phyloP scores from a whole-genome alignment of 192 early-diverging fungal genomes.

The Linnemannia elongata region DNA sequence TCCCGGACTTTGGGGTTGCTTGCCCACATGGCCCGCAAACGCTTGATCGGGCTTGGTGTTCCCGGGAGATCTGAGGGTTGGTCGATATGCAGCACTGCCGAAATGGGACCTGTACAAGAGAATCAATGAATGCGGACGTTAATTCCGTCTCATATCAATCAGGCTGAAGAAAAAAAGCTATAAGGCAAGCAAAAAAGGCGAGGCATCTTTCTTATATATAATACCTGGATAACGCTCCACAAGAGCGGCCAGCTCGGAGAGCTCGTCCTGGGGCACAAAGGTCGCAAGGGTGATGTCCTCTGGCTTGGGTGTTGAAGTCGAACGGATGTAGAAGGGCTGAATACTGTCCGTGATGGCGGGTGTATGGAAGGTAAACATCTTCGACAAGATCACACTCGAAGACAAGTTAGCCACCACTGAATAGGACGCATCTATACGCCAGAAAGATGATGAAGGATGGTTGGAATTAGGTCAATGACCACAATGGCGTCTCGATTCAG shows the following conservation, averaged over 20 bases:
- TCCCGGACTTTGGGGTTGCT: constrained; percentile 39
- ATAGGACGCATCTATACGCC: constrained; percentile 30
- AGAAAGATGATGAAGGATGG: too few species aligned
- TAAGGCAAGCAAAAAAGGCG: not conserved
- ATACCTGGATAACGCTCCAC: constrained; percentile 68
- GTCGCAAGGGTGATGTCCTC: constrained; percentile 66
- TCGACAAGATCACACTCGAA: constrained; percentile 40
- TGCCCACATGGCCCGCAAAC: constrained; percentile 40
- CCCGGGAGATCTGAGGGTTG: constrained; percentile 19
- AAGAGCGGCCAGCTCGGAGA: constrained; percentile 60
- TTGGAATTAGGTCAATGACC: too few species aligned
- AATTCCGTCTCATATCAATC: not conserved
- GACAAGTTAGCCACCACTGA: constrained; percentile 46
- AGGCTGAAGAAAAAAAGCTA: constrained; percentile 5
- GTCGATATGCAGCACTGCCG: constrained; percentile 64
- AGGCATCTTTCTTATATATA: not conserved
- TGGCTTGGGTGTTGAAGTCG: constrained; percentile 38
- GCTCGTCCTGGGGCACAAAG: constrained; percentile 59
- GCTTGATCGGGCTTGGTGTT: constrained; percentile 23
- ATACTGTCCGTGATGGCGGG: constrained; percentile 51
- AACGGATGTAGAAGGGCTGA: constrained; percentile 53
- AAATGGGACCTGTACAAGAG: constrained; percentile 60
- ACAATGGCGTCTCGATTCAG: too few species aligned
- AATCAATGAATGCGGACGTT: not conserved
- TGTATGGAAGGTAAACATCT: constrained; percentile 57